Evolutionary conservation across 2,329 filamentous ascomycete species (phyloP).

Genomic region (Pseudocercospora cruenta): DNA sequence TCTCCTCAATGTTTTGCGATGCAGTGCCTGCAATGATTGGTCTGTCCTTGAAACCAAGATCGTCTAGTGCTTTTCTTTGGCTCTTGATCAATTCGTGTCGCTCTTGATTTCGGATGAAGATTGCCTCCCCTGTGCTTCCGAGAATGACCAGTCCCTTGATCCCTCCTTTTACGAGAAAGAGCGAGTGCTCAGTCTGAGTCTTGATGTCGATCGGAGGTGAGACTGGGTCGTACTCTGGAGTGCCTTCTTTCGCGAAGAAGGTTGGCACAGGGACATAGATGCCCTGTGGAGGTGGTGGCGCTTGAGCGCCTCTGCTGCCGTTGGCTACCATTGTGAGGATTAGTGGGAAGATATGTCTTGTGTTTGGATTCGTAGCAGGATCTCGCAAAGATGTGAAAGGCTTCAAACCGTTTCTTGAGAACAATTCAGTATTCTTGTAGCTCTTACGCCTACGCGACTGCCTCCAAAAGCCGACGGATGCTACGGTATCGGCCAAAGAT

Average conservation of each 20-base stretch:
- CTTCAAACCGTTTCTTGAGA: neutral
- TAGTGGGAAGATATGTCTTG: neutral
- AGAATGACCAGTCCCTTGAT: slow-evolving; percentile 65
- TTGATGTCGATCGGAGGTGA: slow-evolving; percentile 60
- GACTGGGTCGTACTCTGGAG: slow-evolving; percentile 49
- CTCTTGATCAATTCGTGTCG: slow-evolving; percentile 59
- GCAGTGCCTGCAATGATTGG: slow-evolving; percentile 67
- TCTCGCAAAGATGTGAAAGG: neutral
- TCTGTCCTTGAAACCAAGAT: slow-evolving; percentile 60
- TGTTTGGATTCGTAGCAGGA: neutral
- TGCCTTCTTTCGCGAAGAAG: slow-evolving; percentile 60
- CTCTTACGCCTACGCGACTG: neutral
- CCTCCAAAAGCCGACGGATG: neutral
- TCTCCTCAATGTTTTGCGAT: slow-evolving; percentile 65
- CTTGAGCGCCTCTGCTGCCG: slow-evolving; percentile 21
- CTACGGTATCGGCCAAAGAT: slow-evolving; percentile 3
- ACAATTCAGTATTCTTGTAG: neutral
- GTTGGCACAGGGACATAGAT: slow-evolving; percentile 66
- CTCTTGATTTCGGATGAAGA: slow-evolving; percentile 64
- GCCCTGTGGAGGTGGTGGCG: slow-evolving; percentile 53
- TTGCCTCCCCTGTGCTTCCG: slow-evolving; percentile 66
- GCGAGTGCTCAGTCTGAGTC: slow-evolving; percentile 60
- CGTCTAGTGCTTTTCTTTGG: slow-evolving; percentile 59
- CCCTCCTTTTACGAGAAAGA: slow-evolving; percentile 64
- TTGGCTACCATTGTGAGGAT: slow-evolving; percentile 21